Percentiles rank a stretch among this genome's conserved stretches.
Evolutionary conservation across 2,329 filamentous ascomycete species (phyloP).

Genomic region (Ophiostoma sp.): DNA sequence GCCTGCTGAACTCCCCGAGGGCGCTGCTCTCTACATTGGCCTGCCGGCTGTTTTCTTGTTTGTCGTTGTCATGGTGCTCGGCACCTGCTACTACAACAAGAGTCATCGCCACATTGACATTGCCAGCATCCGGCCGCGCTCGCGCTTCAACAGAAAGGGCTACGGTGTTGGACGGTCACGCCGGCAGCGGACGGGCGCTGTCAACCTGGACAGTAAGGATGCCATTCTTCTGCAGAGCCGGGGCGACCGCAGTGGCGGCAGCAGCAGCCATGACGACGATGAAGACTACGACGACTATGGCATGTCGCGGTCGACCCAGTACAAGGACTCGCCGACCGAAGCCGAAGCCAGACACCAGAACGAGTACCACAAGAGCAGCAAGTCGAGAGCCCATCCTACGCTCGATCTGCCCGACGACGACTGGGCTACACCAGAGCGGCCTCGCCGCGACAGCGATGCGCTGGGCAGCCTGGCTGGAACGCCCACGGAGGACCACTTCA

Average conservation of each 20-base stretch:
- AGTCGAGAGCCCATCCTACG: constrained; percentile 25
- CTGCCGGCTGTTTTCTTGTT: constrained; percentile 48
- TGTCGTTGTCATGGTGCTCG: constrained; percentile 45
- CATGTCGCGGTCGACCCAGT: constrained; percentile 23
- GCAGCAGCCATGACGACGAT: constrained; percentile 29
- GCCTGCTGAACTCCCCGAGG: constrained; percentile 34
- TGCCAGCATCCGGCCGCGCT: constrained; percentile 48
- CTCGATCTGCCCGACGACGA: constrained; percentile 29
- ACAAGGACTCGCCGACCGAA: constrained; percentile 29
- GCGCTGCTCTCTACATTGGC: constrained; percentile 47
- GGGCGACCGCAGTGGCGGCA: constrained; percentile 26
- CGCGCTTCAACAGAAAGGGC: constrained; percentile 33
- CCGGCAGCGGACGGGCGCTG: constrained; percentile 34
- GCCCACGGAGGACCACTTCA: constrained; percentile 41
- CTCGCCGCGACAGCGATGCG: constrained; percentile 43
- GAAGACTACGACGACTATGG: constrained; percentile 20
- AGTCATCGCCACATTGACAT: constrained; percentile 47
- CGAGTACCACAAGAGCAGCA: constrained; percentile 15
- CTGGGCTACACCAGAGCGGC: constrained; percentile 20
- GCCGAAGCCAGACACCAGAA: constrained; percentile 2
- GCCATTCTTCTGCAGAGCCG: constrained; percentile 45
- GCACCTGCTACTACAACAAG: constrained; percentile 54
- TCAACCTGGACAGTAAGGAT: constrained; percentile 35
- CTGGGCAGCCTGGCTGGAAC: constrained; percentile 47
- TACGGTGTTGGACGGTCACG: constrained; percentile 40